phyloP scores from a whole-genome alignment of 345 rosid genomes.

The Acer campestre region DNA sequence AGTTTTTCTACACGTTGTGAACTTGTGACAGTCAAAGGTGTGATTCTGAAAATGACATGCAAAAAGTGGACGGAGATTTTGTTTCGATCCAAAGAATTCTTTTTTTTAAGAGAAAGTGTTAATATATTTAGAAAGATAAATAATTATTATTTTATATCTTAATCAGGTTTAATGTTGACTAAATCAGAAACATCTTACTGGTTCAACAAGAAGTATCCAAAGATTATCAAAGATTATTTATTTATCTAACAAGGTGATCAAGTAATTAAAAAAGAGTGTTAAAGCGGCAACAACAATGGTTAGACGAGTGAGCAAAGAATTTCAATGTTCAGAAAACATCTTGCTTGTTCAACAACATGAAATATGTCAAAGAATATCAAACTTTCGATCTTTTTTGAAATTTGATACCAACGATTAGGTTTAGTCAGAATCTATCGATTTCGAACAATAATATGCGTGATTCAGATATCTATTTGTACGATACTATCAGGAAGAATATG shows the following conservation, averaged over 20 bases:
- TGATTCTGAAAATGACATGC: neutral
- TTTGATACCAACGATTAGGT: too few relatives aligned
- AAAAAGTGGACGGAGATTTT: neutral
- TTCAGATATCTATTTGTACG: too few relatives aligned
- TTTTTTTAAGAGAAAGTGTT: neutral
- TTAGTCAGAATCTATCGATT: too few relatives aligned
- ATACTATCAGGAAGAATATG: too few relatives aligned
- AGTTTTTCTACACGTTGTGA: too few relatives aligned
- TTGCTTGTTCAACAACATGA: too few relatives aligned
- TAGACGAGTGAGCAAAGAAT: slow-evolving; percentile 3
- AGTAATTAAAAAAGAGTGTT: neutral
- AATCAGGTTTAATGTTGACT: neutral
- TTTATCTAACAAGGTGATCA: too few relatives aligned
- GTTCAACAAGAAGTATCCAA: neutral
- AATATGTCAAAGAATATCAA: too few relatives aligned
- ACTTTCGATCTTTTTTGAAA: too few relatives aligned
- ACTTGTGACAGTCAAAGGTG: neutral
- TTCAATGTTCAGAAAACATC: neutral
- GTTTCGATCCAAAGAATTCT: neutral
- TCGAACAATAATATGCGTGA: too few relatives aligned
- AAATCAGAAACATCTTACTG: neutral
- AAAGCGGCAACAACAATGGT: slow-evolving; percentile 10
- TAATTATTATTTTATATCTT: neutral
- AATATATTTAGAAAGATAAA: too few relatives aligned
- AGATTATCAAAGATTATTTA: neutral